These are phyloP conservation scores for Penicillium robsamsonii DNA, from an alignment of 495 filamentous ascomycete genomes.

Conservation along the genomic window DNA sequence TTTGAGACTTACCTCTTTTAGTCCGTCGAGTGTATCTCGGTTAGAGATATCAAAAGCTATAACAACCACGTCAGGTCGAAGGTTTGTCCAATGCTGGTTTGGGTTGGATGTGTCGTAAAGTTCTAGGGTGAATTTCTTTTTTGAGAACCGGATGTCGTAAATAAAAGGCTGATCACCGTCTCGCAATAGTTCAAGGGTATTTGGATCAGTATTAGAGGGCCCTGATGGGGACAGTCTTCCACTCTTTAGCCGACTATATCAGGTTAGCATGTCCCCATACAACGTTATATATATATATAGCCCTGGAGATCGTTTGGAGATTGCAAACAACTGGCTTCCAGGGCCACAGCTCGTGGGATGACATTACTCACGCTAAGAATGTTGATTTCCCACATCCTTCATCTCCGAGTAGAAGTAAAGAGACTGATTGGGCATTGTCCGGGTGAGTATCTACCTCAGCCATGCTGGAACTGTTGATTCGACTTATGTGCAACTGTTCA, in stretches of 20 bases:
- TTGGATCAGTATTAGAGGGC: background rate
- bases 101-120: slow-evolving; percentile 79
- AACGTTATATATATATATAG: background rate
- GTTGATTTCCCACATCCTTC: slow-evolving; percentile 79
- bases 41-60: slow-evolving; percentile 80
- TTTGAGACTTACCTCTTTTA: slow-evolving; percentile 49
- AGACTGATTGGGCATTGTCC: slow-evolving; percentile 47
- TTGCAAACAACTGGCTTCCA: background rate
- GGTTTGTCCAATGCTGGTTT: slow-evolving; percentile 66
- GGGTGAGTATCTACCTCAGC: slow-evolving; percentile 9
- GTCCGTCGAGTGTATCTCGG: slow-evolving; percentile 59
- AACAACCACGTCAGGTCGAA: slow-evolving; percentile 69
- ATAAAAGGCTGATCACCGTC: slow-evolving; percentile 82
- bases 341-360: background rate
- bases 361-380: slow-evolving; percentile 73
- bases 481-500: background rate
- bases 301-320: background rate
- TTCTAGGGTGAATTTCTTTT: slow-evolving; percentile 67
- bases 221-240: slow-evolving; percentile 12
- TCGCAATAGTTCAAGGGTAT: slow-evolving; percentile 48
- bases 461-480: slow-evolving; percentile 7
- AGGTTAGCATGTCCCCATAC: slow-evolving; percentile 1
- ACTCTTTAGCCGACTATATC: slow-evolving; percentile 29
- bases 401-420: slow-evolving; percentile 78
- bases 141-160: slow-evolving; percentile 69